phyloP scores from a whole-genome alignment of 2,329 filamentous ascomycete species.

The Penicillium sp. region DNA sequence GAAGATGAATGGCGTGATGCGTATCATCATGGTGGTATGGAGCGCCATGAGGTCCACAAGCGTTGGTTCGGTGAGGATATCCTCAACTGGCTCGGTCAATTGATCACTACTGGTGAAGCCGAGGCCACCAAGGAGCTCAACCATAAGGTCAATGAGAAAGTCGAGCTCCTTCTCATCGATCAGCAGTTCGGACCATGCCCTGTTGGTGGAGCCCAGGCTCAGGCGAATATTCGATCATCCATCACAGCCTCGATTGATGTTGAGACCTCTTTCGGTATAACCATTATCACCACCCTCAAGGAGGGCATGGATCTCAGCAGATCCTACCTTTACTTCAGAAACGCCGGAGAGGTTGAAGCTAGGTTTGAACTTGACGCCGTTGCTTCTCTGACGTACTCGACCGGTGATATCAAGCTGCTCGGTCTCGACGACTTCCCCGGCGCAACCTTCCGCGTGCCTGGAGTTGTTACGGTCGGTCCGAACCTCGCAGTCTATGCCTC shows the following conservation, averaged over 20 bases:
- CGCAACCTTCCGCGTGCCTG: constrained; percentile 15
- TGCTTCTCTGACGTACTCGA: constrained; percentile 7
- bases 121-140: constrained; percentile 12
- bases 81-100: constrained; percentile 33
- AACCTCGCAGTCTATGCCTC: constrained; percentile 30
- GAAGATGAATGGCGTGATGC: constrained; percentile 45
- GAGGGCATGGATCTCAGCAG: constrained; percentile 15
- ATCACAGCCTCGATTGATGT: constrained; percentile 11
- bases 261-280: constrained; percentile 13
- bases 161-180: constrained; percentile 11
- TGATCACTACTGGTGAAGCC: constrained; percentile 4
- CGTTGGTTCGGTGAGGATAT: constrained; percentile 41
- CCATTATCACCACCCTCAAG: constrained; percentile 11
- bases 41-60: constrained; percentile 37
- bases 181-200: constrained; percentile 15
- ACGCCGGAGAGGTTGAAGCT: constrained; percentile 9
- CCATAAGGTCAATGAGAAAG: constrained; percentile 11
- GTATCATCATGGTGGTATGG: constrained; percentile 31
- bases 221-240: constrained; percentile 10
- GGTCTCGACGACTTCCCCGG: constrained; percentile 18
- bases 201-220: constrained; percentile 7
- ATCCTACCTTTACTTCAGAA: constrained; percentile 18
- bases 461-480: constrained; percentile 22
- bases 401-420: constrained; percentile 16
- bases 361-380: constrained; percentile 15